Percentiles rank a stretch among this genome's conserved stretches.
Evolutionary conservation across 371 early-diverging fungal species (phyloP).

Genomic region (Vairimorpha ceranae): DNA sequence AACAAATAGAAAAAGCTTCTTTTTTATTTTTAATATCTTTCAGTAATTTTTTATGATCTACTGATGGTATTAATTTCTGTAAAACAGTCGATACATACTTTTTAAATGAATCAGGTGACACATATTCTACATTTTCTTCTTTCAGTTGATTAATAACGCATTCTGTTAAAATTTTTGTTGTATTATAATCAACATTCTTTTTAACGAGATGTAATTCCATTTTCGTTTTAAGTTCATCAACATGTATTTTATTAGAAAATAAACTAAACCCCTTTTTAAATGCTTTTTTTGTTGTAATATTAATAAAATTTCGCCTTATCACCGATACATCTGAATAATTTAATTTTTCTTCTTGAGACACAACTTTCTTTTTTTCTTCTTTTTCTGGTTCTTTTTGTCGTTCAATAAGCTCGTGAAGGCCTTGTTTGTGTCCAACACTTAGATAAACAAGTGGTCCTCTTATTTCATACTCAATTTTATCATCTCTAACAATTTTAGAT

Average conservation of each 20-base stretch:
- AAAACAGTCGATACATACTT: constrained; percentile 72
- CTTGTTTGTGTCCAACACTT: constrained; percentile 1
- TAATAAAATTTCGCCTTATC: not conserved
- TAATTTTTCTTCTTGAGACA: constrained; percentile 18
- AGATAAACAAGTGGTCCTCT: constrained; percentile 45
- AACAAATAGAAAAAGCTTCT: constrained; percentile 76
- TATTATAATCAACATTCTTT: constrained; percentile 57
- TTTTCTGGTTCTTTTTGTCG: constrained; percentile 14
- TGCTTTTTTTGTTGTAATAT: constrained; percentile 4
- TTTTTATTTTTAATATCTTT: constrained; percentile 73
- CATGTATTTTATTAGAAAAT: constrained; percentile 46
- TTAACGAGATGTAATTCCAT: constrained; percentile 54
- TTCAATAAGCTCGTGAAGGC: not conserved
- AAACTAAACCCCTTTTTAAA: constrained; percentile 38
- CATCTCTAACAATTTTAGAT: constrained; percentile 32
- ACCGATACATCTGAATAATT: constrained; percentile 20
- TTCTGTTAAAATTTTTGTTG: constrained; percentile 46
- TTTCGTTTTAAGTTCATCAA: constrained; percentile 42
- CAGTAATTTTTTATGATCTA: constrained; percentile 84
- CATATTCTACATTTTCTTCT: constrained; percentile 32
- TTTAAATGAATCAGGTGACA: constrained; percentile 57
- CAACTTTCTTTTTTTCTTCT: constrained; percentile 10
- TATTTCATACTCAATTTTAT: constrained; percentile 44
- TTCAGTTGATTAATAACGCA: constrained; percentile 41
- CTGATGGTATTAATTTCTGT: constrained; percentile 76